A percentile compares a stretch with the other conserved stretches of the same genome.
These are phyloP conservation scores for Scheffersomyces spartinae DNA, from an alignment of 805 yeast species.

Conservation along the genomic window DNA sequence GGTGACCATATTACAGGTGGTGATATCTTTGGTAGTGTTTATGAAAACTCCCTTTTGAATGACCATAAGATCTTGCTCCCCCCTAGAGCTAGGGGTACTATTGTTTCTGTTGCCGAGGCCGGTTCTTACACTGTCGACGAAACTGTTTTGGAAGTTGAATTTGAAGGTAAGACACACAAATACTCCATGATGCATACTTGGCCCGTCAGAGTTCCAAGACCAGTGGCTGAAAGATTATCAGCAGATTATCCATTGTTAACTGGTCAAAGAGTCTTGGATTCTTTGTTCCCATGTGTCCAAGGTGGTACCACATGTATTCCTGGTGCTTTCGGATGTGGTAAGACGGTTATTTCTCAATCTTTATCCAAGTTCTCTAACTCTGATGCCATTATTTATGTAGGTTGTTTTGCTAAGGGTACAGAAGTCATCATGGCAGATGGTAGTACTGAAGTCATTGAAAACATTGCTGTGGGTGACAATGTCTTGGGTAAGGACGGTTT, in stretches of 20 bases:
- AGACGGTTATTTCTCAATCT: conserved; percentile 96
- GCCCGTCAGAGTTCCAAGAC: conserved; percentile 99
- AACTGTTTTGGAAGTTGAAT: conserved; percentile 84
- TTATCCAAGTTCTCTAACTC: conserved; percentile 96
- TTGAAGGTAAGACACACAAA: conserved; percentile 69
- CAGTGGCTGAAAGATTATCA: conserved; percentile 85
- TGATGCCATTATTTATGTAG: conserved; percentile 91
- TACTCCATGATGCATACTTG: conserved; percentile 97
- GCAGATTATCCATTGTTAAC: conserved; percentile 95
- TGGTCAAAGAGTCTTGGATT: conserved; percentile 97
- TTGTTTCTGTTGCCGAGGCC: conserved; percentile 75
- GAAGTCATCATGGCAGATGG: conserved; percentile 36
- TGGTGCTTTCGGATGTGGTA: conserved; percentile 99
- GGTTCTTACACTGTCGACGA: conserved; percentile 92
- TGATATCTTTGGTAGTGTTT: conserved; percentile 88
- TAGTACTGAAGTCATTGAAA: conserved; percentile 17
- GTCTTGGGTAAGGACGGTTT: conserved; percentile 35
- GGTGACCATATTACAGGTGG: conserved; percentile 99
- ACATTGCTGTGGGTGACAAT: conserved; percentile 22
- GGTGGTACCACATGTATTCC: conserved; percentile 99
- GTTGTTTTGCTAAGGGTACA: conserved; percentile 34
- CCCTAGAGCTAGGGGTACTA: conserved; percentile 97
- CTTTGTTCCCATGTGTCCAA: conserved; percentile 97
- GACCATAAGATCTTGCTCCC: conserved; percentile 94
- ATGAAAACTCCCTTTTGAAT: conserved; percentile 83